Evolutionary conservation across 441 rosid species (phyloP), one percentile per base, ranked within the genome.

Genomic region (Pelargonium cotyledonis): DNA sequence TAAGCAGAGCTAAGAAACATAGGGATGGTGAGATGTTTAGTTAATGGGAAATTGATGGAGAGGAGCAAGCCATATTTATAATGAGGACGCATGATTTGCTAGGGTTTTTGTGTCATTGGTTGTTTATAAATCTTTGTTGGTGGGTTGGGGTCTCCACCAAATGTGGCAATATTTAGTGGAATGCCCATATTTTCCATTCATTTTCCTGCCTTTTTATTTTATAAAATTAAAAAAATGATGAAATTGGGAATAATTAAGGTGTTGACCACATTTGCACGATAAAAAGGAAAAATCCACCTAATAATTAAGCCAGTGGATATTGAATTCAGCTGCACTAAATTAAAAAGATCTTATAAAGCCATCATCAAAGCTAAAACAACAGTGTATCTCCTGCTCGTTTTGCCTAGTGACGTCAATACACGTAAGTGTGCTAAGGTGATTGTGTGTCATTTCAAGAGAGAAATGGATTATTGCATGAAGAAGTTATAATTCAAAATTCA

Each of bases 61-160:
- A 16, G 1, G 61, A 16, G 61, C 61, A 55, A 55, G 61, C 14
- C 61, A 55, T 55, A 55, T 55, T 55, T 55, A 55, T 55, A 35
- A 6, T 35, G 38, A 35, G 38, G 38, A 35, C 6, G 38, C 38
- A 35, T 35, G 38, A 35, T 29, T 35, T 35, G 38, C 38, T 35
- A 55, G 23, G 26, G 57, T 49, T 49, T 8, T 5, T 53, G 11
- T 53, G 60, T 16, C 23, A 53, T 53, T 53, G 60, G 60, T 53
- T 15, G 60, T 16, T 53, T 16, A 15, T 16, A 53, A 53, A 53
- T 53, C 21, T 53, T 53, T 55, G 61, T 55, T 55, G 61, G 23
- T 18, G 21, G 61, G 61, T 55, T 55, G 61, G 18, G 61, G 9
- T 18, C 61, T 55, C 61, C 61, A 55, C 61, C 61, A 55, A 55